Evolutionary conservation across 1,284 basidiomycete species (phyloP), one percentile per base, ranked within the genome.

Genomic region (Naganishia albida): DNA sequence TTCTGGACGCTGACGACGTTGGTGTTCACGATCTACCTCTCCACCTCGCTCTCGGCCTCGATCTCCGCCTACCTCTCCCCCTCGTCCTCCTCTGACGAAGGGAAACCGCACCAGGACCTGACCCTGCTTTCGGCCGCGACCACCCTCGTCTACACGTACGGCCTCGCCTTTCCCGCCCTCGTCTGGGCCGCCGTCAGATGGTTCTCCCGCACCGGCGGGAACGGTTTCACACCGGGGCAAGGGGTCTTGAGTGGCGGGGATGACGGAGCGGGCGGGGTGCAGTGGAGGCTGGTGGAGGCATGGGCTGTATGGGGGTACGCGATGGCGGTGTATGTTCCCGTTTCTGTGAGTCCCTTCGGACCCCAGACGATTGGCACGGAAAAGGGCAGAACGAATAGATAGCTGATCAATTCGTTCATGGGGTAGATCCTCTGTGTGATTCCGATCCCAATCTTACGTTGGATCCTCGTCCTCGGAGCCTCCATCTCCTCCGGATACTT

Each of bases 1-100:
- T 96, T 97, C 81, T 97, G 93, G 93, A 90, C 92, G 0, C 84
- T 94, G 54, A 93, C 92, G 0, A 95, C 93, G 1, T 85, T 96
- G 69, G 89, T 95, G 56, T 91, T 96, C 74, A 83, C 87, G 1
- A 85, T 96, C 63, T 96, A 93, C 81, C 86, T 94, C 65, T 93
- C 90, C 39, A 94, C 93, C 0, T 92, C 90, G 25, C 86, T 96
- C 49, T 90, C 88, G 1, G 86, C 89, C 7, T 90, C 90, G 44
- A 88, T 96, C 71, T 82, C 87, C 1, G 84, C 86, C 23, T 95
- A 92, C 79, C 84, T 95, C 46, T 88, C 88, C 28, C 70, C 71
- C 43, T 60, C 66, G 3, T 68, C 72, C 1, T n/a, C n/a, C n/a
- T n/a, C n/a, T n/a, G 63, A 64, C 12, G 53, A 62, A 26, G 12